Conservation (phyloP, 2,329 filamentous ascomycete genomes). For the Colletotrichum incanum region DNA sequence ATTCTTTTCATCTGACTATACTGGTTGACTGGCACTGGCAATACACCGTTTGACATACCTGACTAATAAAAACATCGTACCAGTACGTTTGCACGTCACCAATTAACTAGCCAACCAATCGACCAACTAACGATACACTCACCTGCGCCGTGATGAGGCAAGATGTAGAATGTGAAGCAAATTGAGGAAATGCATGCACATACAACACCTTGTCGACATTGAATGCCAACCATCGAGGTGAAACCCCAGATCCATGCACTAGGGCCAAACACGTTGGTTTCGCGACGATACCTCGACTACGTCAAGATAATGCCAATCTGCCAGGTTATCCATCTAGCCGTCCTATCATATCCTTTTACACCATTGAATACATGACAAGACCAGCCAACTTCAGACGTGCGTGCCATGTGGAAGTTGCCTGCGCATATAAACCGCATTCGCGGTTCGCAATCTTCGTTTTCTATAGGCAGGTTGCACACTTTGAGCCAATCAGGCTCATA, state of each 20-base stretch:
- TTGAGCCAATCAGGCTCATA: background rate
- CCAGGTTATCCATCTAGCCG: background rate
- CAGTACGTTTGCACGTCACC: too few species aligned
- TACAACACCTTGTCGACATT: background rate
- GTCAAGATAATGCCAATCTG: background rate
- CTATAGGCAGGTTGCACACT: too few species aligned
- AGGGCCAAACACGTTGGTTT: conserved; percentile 16
- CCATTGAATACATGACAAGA: background rate
- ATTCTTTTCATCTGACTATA: too few species aligned
- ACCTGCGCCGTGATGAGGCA: background rate
- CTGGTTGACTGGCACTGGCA: too few species aligned
- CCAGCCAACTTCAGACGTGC: background rate
- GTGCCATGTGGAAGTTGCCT: background rate
- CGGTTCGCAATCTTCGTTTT: background rate
- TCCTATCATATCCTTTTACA: background rate
- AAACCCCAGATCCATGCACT: conserved; percentile 27
- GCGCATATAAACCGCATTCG: background rate
- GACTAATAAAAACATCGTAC: too few species aligned
- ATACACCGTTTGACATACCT: too few species aligned
- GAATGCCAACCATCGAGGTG: conserved; percentile 17
- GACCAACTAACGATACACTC: background rate
- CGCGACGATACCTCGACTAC: background rate
- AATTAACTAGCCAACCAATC: too few species aligned
- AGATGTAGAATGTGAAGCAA: background rate
- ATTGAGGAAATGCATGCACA: background rate